Conservation (phyloP, 805 yeast genomes). For the Lipomyces yamadae region DNA sequence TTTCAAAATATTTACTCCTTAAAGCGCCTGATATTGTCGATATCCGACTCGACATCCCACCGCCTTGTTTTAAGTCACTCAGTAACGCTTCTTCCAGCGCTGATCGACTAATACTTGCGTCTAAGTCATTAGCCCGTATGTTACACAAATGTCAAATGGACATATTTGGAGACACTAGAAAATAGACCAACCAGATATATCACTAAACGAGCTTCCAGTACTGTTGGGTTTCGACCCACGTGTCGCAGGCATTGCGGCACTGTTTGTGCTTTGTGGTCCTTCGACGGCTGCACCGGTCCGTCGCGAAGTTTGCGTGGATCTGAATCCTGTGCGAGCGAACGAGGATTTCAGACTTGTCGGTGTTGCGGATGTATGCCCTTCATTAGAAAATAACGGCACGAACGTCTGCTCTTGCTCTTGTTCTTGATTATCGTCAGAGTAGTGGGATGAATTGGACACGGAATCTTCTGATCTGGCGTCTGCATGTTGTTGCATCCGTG, state of each 20-base stretch:
- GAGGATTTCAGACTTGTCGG: constrained; percentile 6
- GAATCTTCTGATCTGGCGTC: neutral
- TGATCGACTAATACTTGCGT: constrained; percentile 43
- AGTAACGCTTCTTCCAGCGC: constrained; percentile 47
- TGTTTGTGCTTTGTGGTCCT: neutral
- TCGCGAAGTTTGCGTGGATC: neutral
- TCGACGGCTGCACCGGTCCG: neutral
- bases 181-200: constrained; percentile 18
- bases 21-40: constrained; percentile 23
- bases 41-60: constrained; percentile 28
- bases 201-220: constrained; percentile 34
- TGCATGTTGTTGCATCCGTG: neutral
- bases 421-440: constrained; percentile 12
- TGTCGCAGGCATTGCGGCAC: constrained; percentile 6
- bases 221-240: constrained; percentile 15
- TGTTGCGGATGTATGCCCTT: neutral
- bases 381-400: constrained; percentile 7
- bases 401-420: neutral
- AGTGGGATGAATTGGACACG: constrained; percentile 8
- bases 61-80: constrained; percentile 30
- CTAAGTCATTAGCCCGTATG: constrained; percentile 15
- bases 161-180: neutral
- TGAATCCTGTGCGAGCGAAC: neutral
- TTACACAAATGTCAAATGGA: neutral
- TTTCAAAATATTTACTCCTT: constrained; percentile 30